Percentiles rank a stretch among this genome's conserved stretches.
These are phyloP conservation scores for Anisodus tanguticus DNA, from an alignment of 257 asterid genomes.

Conservation along the genomic window DNA sequence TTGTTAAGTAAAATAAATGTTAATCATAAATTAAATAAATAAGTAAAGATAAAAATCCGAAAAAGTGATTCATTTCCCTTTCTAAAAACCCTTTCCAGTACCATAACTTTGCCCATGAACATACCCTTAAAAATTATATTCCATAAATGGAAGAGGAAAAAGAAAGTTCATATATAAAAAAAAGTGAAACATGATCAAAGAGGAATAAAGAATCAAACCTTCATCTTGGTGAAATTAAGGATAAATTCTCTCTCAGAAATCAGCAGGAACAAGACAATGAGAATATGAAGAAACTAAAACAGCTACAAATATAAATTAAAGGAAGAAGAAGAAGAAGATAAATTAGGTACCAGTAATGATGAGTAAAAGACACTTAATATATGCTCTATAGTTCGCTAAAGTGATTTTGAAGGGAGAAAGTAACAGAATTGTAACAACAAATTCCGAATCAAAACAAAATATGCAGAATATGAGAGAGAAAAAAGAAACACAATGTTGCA, in stretches of 20 bases:
- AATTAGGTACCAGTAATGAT: neutral
- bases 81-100: no score
- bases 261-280: slow-evolving; percentile 26
- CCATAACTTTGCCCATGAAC: no score
- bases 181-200: neutral
- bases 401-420: slow-evolving; percentile 21
- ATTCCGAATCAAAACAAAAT: slow-evolving; percentile 36
- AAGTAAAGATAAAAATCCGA: no score
- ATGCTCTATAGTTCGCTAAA: slow-evolving; percentile 25
- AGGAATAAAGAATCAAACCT: slow-evolving; percentile 55
- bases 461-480: slow-evolving; percentile 35
- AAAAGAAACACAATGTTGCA: slow-evolving; percentile 7
- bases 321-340: neutral
- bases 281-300: slow-evolving; percentile 16
- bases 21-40: no score
- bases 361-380: slow-evolving; percentile 41
- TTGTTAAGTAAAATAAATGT: no score
- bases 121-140: neutral
- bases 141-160: neutral
- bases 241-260: slow-evolving; percentile 3
- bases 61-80: no score
- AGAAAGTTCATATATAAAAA: neutral
- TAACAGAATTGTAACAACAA: slow-evolving; percentile 18
- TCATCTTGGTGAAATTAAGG: slow-evolving; percentile 39
- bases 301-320: neutral